A percentile compares a stretch with the other conserved stretches of the same genome.
phyloP scores from a whole-genome alignment of 2,329 filamentous ascomycete species.

The Nemania serpens region DNA sequence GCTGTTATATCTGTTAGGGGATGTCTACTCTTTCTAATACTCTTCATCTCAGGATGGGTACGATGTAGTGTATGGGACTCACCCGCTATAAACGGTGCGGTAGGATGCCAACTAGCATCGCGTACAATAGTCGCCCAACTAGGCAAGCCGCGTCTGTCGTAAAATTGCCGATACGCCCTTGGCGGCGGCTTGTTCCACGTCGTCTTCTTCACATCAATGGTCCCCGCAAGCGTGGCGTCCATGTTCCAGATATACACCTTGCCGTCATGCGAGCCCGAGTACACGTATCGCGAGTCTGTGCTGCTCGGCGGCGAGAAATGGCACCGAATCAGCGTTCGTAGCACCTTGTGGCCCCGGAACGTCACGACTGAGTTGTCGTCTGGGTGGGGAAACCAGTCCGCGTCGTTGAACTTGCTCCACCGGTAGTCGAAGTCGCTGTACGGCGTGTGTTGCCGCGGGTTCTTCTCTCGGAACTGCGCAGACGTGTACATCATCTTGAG shows the following conservation, averaged over 20 bases:
- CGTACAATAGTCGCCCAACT: conserved; percentile 79
- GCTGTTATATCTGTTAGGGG: conserved; percentile 52
- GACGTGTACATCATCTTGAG: conserved; percentile 84
- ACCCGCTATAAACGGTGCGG: conserved; percentile 76
- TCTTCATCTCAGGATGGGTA: background rate
- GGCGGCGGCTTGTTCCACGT: conserved; percentile 66
- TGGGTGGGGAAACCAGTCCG: conserved; percentile 72
- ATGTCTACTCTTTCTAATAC: background rate
- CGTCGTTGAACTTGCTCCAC: conserved; percentile 66
- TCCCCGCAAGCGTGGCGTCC: conserved; percentile 80
- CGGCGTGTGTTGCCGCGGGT: conserved; percentile 58
- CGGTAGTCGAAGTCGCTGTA: conserved; percentile 75
- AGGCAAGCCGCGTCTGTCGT: conserved; percentile 59
- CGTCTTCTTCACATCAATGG: conserved; percentile 75
- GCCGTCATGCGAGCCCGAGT: conserved; percentile 87
- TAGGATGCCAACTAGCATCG: conserved; percentile 91
- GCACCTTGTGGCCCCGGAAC: conserved; percentile 86
- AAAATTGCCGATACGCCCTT: conserved; percentile 55
- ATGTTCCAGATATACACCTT: conserved; percentile 92
- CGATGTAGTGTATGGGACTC: conserved; percentile 37
- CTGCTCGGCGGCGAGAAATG: conserved; percentile 90
- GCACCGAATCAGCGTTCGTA: conserved; percentile 89
- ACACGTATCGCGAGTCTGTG: conserved; percentile 90
- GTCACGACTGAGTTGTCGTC: conserved; percentile 92
- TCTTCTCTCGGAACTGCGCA: conserved; percentile 61